Conservation (phyloP, 208 protist species). For the Phytomonas francai region DNA sequence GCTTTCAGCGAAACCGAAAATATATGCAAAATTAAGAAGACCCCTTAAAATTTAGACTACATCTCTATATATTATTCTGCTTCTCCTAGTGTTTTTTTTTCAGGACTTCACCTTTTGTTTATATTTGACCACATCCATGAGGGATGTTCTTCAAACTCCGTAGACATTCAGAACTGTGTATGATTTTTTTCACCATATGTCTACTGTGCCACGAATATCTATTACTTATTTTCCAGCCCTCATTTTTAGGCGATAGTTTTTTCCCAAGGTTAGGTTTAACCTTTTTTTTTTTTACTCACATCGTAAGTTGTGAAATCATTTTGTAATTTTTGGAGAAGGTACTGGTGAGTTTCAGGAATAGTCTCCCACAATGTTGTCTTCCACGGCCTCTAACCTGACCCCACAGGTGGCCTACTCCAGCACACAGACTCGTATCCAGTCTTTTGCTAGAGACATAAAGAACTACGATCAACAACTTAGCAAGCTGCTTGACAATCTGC, state of each 20-base stretch:
- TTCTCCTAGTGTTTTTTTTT: background rate
- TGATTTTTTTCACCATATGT: background rate
- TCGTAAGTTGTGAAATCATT: background rate
- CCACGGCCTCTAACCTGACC: constrained; percentile 16
- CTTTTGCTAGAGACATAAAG: constrained; percentile 31
- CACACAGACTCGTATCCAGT: constrained; percentile 23
- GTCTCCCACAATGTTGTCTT: constrained; percentile 11
- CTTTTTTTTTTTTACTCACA: constrained; percentile 4
- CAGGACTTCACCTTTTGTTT: background rate
- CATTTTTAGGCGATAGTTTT: background rate
- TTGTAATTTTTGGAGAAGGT: background rate
- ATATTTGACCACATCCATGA: background rate
- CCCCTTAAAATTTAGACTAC: background rate
- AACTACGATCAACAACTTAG: constrained; percentile 37
- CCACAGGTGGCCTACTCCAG: constrained; percentile 37
- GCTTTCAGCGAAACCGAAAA: background rate
- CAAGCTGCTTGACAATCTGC: constrained; percentile 33
- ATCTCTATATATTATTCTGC: background rate
- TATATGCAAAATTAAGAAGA: background rate
- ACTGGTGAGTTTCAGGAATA: background rate
- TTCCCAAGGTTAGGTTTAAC: constrained; percentile 2
- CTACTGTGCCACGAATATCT: background rate
- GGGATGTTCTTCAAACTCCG: background rate
- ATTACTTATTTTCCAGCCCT: background rate
- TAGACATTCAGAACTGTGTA: background rate